Base-by-base conservation (phyloP, 495 filamentous ascomycete species). In the Penicillium roqueforti region DNA sequence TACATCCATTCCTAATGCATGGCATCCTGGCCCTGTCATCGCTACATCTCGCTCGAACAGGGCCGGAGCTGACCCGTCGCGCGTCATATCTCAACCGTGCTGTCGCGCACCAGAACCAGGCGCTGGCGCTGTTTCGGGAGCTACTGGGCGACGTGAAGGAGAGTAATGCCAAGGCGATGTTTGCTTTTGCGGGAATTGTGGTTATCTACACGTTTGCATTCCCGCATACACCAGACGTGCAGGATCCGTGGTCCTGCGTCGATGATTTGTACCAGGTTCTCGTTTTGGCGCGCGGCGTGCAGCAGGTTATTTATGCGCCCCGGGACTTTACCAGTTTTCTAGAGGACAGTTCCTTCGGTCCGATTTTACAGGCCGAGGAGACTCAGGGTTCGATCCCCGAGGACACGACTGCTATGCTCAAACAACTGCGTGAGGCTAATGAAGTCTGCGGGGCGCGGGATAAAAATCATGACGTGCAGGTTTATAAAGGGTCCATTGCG, bases 201-300 rank as follows among this genome's bases (percentile, higher is more conserved):
- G 75, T 76, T 25, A 61, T 80, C 9, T 80, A 80, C 53, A 70
- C 76, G 2, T 78, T 80, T 41, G 79, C 71, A 1, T 77, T 77
- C 39, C 74, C 74, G 0, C 69, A 73, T 34, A 57, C 65, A 0
- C 68, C 73, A 0, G 66, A 74, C 14, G 63, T 56, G 22, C 62
- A 67, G 19, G 74, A 74, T 42, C 67, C 65, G 0, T 68, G 67
- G 64, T 57, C 60, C 48, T 71, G 61, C 37, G 55, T 75, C 28
- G 69, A 75, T 40, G 73, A 76, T 48, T 49, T 76, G 23, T 59
- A 70, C 18, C 74, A 79, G 37, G 71, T 76, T 23, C 68, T 78
- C 11, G 60, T 73, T 13, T 57, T 79, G 11, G 64, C 72, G 0
- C 74, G 75, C 13, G 76, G 76, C 11, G 65, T 78, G 37, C 73